A percentile compares a stretch with the other conserved stretches of the same genome.
phyloP scores from a whole-genome alignment of 371 early-diverging fungal species.

The Globomyces sp. region DNA sequence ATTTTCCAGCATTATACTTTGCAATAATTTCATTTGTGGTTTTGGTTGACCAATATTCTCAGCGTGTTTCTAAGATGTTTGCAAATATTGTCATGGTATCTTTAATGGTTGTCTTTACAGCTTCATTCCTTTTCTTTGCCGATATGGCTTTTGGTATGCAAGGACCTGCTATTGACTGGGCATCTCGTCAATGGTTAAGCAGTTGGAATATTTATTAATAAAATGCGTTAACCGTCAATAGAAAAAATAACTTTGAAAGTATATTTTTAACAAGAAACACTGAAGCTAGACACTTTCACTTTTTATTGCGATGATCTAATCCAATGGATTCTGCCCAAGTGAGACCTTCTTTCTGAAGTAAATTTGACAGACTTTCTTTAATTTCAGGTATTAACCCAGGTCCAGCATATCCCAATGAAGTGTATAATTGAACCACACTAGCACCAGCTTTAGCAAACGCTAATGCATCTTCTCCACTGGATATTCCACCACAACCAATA shows the following conservation, averaged over 20 bases:
- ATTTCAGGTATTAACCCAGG: constrained; percentile 67
- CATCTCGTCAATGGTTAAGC: constrained; percentile 54
- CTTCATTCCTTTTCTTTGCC: constrained; percentile 73
- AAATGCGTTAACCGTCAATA: neutral
- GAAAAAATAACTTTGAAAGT: too few species aligned
- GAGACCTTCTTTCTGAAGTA: constrained; percentile 31
- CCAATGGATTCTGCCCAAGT: constrained; percentile 47
- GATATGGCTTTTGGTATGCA: constrained; percentile 85
- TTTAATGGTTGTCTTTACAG: constrained; percentile 37
- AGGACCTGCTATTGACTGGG: constrained; percentile 64
- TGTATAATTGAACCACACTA: constrained; percentile 73
- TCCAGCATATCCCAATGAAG: constrained; percentile 67
- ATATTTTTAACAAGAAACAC: too few species aligned
- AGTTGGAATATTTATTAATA: constrained; percentile 59
- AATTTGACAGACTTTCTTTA: constrained; percentile 52
- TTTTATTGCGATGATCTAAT: constrained; percentile 24
- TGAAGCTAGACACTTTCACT: too few species aligned
- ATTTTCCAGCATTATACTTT: constrained; percentile 98
- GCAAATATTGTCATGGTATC: constrained; percentile 40
- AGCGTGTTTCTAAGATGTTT: constrained; percentile 27
- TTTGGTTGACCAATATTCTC: constrained; percentile 69
- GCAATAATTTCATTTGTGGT: constrained; percentile 73
- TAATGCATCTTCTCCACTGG: constrained; percentile 68
- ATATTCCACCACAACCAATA: constrained; percentile 83
- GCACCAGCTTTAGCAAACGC: constrained; percentile 76